phyloP scores from a whole-genome alignment of 1,139 yeast genomes.

The Hemisphaericaspora subhashii region DNA sequence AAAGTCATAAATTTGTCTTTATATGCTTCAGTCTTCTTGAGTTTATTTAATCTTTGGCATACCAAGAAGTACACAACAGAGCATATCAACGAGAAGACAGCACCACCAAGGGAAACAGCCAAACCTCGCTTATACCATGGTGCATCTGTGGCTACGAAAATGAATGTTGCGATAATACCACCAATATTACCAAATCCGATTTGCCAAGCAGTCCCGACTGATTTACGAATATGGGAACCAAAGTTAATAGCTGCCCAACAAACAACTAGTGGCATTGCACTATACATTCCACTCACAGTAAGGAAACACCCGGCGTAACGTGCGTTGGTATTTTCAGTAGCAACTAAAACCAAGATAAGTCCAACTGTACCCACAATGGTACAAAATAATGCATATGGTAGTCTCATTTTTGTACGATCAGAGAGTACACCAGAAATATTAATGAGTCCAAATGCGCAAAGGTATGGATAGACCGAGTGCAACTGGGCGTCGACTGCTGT shows the following conservation, averaged over 20 bases:
- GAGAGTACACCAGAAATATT: conserved; percentile 49
- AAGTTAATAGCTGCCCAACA: conserved; percentile 74
- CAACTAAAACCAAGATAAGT: conserved; percentile 51
- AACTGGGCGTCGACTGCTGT: conserved; percentile 63
- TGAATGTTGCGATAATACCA: conserved; percentile 70
- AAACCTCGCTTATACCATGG: conserved; percentile 62
- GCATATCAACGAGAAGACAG: conserved; percentile 49
- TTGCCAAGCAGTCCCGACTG: conserved; percentile 74
- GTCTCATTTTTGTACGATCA: conserved; percentile 47
- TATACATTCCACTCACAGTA: conserved; percentile 61
- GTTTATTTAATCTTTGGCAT: conserved; percentile 39
- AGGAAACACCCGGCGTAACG: conserved; percentile 76
- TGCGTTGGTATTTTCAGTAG: conserved; percentile 30
- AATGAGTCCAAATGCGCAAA: conserved; percentile 56
- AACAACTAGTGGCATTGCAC: conserved; percentile 72
- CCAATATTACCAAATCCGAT: conserved; percentile 84
- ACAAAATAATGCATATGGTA: conserved; percentile 46
- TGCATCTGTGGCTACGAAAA: conserved; percentile 56
- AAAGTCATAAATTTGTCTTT: conserved; percentile 43
- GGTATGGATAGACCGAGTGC: conserved; percentile 74
- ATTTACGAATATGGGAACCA: conserved; percentile 68
- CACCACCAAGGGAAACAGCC: conserved; percentile 51
- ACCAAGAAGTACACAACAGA: conserved; percentile 45
- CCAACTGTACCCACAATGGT: conserved; percentile 52
- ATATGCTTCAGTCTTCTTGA: conserved; percentile 38